Base-by-base conservation (phyloP, 2,329 filamentous ascomycete genomes). In the Tolypocladium capitatum region DNA sequence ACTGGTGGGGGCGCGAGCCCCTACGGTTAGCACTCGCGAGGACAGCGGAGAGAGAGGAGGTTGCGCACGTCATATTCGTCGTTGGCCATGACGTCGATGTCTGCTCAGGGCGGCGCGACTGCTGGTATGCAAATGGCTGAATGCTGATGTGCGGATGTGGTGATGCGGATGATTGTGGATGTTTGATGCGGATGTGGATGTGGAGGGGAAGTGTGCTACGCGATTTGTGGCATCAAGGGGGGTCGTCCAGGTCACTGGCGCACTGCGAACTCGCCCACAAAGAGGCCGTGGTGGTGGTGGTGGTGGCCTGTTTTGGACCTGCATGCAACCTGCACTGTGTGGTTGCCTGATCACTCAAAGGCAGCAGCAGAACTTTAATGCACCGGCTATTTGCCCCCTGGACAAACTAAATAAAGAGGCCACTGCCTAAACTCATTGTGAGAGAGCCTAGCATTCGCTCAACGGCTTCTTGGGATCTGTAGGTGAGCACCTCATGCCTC, bases 31-130 rank as follows among this genome's bases (percentile, higher is more conserved):
- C 58, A 60, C 52, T 55, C 48, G 55, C 53, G 53, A 51, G 49
- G 47, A 49, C 51, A 49, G 46, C 52, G 48, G 55, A 54, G 47
- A 53, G 49, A 53, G 47, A 48, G 38, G 51, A 42, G 40, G 45
- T 47, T 42, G 67, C 89, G 78, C 75, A 97, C 91, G 84, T 98
- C 92, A 76, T 98, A 98, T 78, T 98, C 92, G 80, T 98, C 92
- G 83, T 97, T 98, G 66, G 91, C 92, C 92, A 97, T 98, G 71
- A 61, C 76, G 74, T 68, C 63, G 63, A 58, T 57, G 49, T 41
- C 30, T 42, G 40, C 43, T 47, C 38, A 24, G 41, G 33, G 28
- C 10, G 34, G 27, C 27, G 36, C 35, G 44, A 42, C 43, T 21
- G 43, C 43, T 45, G 32, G 31, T 28, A 44, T 21, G 49, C 43